A percentile compares a stretch with the other conserved stretches of the same genome.
These are phyloP conservation scores for Macadamia tetraphylla DNA, from an alignment of 164 flowering plant genomes.

Conservation along the genomic window DNA sequence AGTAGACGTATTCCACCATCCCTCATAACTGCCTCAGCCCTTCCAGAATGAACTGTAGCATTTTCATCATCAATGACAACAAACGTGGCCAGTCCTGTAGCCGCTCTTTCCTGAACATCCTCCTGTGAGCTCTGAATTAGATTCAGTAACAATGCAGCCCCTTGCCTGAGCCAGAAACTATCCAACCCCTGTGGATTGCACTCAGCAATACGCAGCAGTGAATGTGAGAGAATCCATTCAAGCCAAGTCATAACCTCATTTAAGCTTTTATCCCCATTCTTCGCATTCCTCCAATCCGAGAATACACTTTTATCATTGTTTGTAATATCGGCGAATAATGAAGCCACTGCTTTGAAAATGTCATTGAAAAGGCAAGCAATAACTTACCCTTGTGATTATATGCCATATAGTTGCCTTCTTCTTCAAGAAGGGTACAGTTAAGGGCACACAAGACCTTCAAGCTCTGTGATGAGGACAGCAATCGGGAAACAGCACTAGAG, in stretches of 20 bases:
- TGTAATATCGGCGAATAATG: conserved; percentile 51
- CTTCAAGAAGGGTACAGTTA: conserved; percentile 69
- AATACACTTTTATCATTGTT: conserved; percentile 47
- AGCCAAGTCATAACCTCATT: conserved; percentile 81
- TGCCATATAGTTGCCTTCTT: conserved; percentile 38
- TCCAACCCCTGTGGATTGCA: conserved; percentile 65
- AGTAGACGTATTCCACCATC: conserved; percentile 90
- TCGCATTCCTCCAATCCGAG: conserved; percentile 57
- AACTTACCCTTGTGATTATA: conserved; percentile 54
- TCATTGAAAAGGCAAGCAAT: conserved; percentile 61
- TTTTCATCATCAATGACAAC: conserved; percentile 95
- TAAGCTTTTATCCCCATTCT: conserved; percentile 36
- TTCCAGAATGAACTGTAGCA: conserved; percentile 72
- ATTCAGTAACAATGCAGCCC: conserved; percentile 67
- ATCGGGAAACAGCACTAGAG: conserved; percentile 46
- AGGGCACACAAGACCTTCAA: conserved; percentile 82
- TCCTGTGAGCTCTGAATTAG: conserved; percentile 84
- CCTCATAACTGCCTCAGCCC: conserved; percentile 89
- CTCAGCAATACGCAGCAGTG: conserved; percentile 82
- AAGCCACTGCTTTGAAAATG: conserved; percentile 57
- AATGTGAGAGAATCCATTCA: conserved; percentile 82
- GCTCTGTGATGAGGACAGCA: conserved; percentile 52
- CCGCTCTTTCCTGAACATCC: conserved; percentile 98
- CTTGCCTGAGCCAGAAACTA: conserved; percentile 85
- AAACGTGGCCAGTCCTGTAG: conserved; percentile 94